These are phyloP conservation scores for Solanum pinnatisectum DNA, from an alignment of 257 asterid genomes.

Conservation along the genomic window DNA sequence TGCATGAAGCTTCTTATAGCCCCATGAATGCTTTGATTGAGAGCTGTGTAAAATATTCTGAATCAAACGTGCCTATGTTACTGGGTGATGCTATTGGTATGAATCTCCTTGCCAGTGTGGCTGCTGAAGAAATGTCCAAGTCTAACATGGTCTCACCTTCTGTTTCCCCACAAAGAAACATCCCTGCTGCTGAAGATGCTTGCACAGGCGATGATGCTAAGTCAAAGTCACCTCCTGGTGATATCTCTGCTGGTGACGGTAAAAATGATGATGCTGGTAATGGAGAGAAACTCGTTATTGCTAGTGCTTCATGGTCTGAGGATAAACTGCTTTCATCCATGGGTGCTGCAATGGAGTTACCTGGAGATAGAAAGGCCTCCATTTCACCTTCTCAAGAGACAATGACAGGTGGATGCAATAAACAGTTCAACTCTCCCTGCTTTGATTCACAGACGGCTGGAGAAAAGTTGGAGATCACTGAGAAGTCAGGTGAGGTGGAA, in stretches of 20 bases:
- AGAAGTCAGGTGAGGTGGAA: constrained; percentile 19
- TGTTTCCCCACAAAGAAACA: constrained; percentile 40
- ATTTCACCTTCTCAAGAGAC: constrained; percentile 22
- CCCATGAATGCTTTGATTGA: constrained; percentile 93
- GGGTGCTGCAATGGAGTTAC: constrained; percentile 8
- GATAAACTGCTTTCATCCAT: constrained; percentile 17
- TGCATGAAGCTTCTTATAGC: constrained; percentile 55
- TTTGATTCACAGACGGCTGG: constrained; percentile 13
- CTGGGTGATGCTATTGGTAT: constrained; percentile 80
- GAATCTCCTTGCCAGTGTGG: constrained; percentile 97
- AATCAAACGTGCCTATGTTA: constrained; percentile 54
- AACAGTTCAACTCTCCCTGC: constrained; percentile 6
- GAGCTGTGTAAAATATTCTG: constrained; percentile 82
- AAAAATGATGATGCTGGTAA: constrained; percentile 18
- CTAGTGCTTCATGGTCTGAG: constrained; percentile 17
- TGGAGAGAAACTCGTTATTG: constrained; percentile 23
- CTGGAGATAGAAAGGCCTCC: constrained; percentile 19
- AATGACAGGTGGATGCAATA: constrained; percentile 10
- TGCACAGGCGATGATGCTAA: constrained; percentile 38
- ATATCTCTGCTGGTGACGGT: constrained; percentile 6
- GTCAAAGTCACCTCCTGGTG: constrained; percentile 29
- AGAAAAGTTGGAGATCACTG: constrained; percentile 17
- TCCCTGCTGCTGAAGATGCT: constrained; percentile 31
- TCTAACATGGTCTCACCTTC: constrained; percentile 46
- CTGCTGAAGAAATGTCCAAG: constrained; percentile 72